Base-by-base conservation (phyloP, 2,329 filamentous ascomycete species). In the Pseudogymnoascus sp. region DNA sequence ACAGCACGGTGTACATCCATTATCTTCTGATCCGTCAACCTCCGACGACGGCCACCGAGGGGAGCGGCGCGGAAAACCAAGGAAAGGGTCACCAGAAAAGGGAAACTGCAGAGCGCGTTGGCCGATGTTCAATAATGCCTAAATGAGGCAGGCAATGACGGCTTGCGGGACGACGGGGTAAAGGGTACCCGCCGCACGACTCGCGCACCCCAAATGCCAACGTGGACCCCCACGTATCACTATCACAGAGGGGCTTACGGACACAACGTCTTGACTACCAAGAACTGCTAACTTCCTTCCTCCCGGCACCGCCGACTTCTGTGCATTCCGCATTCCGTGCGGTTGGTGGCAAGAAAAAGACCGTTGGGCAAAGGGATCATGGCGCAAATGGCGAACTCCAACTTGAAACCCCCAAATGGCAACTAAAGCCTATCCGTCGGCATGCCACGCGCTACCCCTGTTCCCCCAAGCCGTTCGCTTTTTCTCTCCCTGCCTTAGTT, bases 141-240 rank as follows among this genome's bases (percentile, higher is more conserved):
- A 50, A 50, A 50, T 50, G 43, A 50, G 43, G 43, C 43, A 50
- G 43, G 43, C 43, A 50, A 50, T 14, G 22, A 30, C 43, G 25
- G 25, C 14, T 18, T 16, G 41, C 20, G 22, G 14, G 41, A 30
- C 22, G 4, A 18, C 18, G 18, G 43, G 43, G 43, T 22, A 6
- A 50, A 47, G 20, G 20, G 41, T 4, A 30, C 8, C 18, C 43
- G 18, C 18, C 2, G 18, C 18, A 30, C 43, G 43, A 50, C 25
- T 30, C 43, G 43, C 30, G 43, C 43, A 16, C 43, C 16, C n/a
- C 25, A 50, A 50, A 28, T 50, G 43, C 28, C 43, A 50, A 30
- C 43, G 28, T 25, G 25, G 43, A 30, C 25, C 43, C 41, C 43
- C 38, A 50, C 43, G 30, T 30, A 50, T 18, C 25, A 50, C 43